Base-by-base conservation (phyloP, 176 grass and related monocot genomes). In the Paspalum vaginatum region DNA sequence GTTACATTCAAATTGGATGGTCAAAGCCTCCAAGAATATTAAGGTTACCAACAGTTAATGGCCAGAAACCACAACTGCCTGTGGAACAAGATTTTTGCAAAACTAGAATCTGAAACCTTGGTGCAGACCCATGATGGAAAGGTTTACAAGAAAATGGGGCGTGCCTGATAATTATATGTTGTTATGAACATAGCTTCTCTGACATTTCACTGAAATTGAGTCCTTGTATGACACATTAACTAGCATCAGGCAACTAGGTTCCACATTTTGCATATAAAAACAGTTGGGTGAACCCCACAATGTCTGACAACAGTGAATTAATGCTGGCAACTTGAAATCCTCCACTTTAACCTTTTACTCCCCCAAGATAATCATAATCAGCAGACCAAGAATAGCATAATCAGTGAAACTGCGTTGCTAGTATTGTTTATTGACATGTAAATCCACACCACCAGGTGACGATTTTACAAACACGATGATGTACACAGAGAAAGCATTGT, bases 291-390 rank as follows among this genome's bases (percentile, higher is more conserved):
- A 64, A 49, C 32, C 25, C 38, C 21, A 61, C 57, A 55, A 54
- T 39, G 47, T 64, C 46, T 67, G 57, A 61, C 8, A 61, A 55
- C 24, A 64, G 38, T 21, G 9, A 37, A 44, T 42, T 60, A 80
- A 68, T 69, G 72, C 61, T 43, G 62, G 9, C n/a, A 65, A 73
- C 67, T 71, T 66, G 40, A 66, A 57, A 24, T 48, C 32, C 18
- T 40, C 12, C 53, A 47, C 41, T 10, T 20, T 8, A 40, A 7
- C 10, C 2, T 59, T 48, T 59, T 78, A 16, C n/a, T 18, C 4
- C 24, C 25, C 8, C 45, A 81, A 18, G 41, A 45, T 8, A 43
- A 77, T n/a, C 44, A 61, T 38, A 74, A 47, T n/a, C 17, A n/a
- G 20, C 45, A 74, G 14, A 74, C 46, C 7, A 64, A 5, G 45